Base-by-base conservation (phyloP, 2,329 filamentous ascomycete genomes). In the Fusarium algeriense region DNA sequence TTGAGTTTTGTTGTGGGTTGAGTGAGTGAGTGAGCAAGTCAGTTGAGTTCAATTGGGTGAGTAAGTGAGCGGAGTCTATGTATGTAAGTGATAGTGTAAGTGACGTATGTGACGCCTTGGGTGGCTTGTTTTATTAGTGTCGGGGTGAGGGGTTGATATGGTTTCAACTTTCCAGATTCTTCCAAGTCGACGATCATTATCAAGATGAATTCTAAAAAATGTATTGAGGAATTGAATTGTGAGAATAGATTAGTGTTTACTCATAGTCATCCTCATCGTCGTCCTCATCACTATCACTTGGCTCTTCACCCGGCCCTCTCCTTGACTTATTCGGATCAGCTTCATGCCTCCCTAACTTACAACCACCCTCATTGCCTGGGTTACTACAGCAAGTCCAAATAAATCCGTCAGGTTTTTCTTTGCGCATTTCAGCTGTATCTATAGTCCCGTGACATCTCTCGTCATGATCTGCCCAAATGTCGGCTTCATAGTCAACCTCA, bases 381-480 rank as follows among this genome's bases (percentile, higher is more conserved):
- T 56, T 35, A 2, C 67, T 28, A 40, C 76, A 78, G 38, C 77
- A 77, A 13, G 32, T 37, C 70, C 72, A 78, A 5, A 41, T n/a
- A 46, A 77, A 79, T 3, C 67, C 73, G 4, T 77, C 62, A 0
- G 75, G 78, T 9, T 10, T 30, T 1, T 67, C 49, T 7, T 30
- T 10, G 3, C 61, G 55, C 19, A 53, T 64, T 12, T 70, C 67
- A 0, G 71, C 52, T 1, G 71, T 55, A 15, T 78, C 67, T 32
- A 69, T 58, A 5, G 26, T 35, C 9, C 74, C 77, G 12, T 70
- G 54, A 2, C 41, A 48, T 0, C 13, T 17, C 5, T 70, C 59
- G 17, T 73, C 65, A 11, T 61, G 34, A 9, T 75, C 72, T 5
- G 28, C 54, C 69, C 73, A 77, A 7, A 41, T 11, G 3, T 56